phyloP scores from a whole-genome alignment of 352 stramenopile species.

The Pythium sukuiense region DNA sequence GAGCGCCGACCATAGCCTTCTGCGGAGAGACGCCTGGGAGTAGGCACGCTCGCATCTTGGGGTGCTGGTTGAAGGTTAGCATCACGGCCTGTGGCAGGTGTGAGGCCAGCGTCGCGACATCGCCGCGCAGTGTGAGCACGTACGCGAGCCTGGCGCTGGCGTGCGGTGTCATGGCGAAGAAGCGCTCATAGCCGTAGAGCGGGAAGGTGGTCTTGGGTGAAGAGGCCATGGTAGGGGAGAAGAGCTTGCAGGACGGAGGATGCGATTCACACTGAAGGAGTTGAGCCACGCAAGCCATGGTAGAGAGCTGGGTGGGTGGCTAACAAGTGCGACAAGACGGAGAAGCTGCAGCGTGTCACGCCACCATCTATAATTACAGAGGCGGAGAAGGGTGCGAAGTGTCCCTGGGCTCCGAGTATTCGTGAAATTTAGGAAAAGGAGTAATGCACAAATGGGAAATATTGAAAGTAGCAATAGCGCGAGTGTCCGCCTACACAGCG shows the following conservation, averaged over 20 bases:
- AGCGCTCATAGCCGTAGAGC: conserved; percentile 69
- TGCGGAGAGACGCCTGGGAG: conserved; percentile 42
- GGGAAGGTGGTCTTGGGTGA: conserved; percentile 33
- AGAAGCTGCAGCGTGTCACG: not conserved
- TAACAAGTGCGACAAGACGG: not conserved
- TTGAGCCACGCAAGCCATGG: not conserved
- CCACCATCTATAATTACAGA: conserved; percentile 1
- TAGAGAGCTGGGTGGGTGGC: not conserved
- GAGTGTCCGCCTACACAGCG: not conserved
- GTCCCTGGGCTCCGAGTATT: not conserved
- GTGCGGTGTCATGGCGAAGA: conserved; percentile 57
- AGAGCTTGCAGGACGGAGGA: not conserved
- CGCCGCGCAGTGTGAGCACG: conserved; percentile 48
- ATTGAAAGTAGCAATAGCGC: not conserved
- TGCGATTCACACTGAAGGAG: not conserved
- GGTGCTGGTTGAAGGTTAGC: conserved; percentile 60
- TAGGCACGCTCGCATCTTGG: conserved; percentile 45
- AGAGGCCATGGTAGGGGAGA: conserved; percentile 8
- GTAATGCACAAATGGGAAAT: not conserved
- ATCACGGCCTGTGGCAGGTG: conserved; percentile 45
- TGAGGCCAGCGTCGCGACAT: conserved; percentile 35
- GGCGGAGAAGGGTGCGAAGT: not conserved
- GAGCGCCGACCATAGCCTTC: conserved; percentile 53
- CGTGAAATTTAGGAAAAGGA: not conserved
- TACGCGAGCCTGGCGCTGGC: conserved; percentile 50